Percentiles rank a stretch among this genome's conserved stretches.
Conservation (phyloP, 2,329 filamentous ascomycete genomes). For the Neofusicoccum laricinum region DNA sequence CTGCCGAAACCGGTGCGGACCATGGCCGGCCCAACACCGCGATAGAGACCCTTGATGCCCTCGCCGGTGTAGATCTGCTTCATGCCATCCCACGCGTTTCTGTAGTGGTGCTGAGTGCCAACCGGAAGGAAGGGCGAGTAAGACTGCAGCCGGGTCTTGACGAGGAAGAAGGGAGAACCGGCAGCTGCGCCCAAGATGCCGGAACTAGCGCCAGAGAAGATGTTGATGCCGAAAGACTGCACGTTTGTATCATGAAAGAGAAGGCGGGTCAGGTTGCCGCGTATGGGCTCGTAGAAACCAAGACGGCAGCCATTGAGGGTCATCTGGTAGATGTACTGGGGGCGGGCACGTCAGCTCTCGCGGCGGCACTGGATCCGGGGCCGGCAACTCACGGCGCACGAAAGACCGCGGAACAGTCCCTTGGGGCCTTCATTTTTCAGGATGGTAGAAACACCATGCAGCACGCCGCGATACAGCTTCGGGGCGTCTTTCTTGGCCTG, state of each 20-base stretch:
- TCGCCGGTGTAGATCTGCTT: slow-evolving; percentile 74
- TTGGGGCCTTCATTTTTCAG: slow-evolving; percentile 82
- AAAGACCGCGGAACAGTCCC: slow-evolving; percentile 84
- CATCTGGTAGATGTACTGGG: slow-evolving; percentile 87
- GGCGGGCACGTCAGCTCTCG: slow-evolving; percentile 17
- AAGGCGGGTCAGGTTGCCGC: slow-evolving; percentile 64
- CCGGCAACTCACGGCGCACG: slow-evolving; percentile 62
- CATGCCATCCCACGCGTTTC: slow-evolving; percentile 79
- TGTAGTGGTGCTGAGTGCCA: slow-evolving; percentile 93
- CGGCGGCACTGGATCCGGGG: slow-evolving; percentile 1
- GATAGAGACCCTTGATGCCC: slow-evolving; percentile 78
- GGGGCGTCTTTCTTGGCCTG: slow-evolving; percentile 81
- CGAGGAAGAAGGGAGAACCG: slow-evolving; percentile 93
- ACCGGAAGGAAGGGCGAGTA: slow-evolving; percentile 90
- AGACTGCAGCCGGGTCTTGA: slow-evolving; percentile 94
- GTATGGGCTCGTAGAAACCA: slow-evolving; percentile 96
- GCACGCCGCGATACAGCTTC: slow-evolving; percentile 83
- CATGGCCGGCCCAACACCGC: slow-evolving; percentile 90
- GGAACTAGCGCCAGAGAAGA: slow-evolving; percentile 85
- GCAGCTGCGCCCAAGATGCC: slow-evolving; percentile 90
- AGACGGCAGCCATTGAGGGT: slow-evolving; percentile 94
- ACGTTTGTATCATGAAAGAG: slow-evolving; percentile 70
- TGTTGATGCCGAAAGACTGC: slow-evolving; percentile 87
- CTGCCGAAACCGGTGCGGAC: slow-evolving; percentile 93
- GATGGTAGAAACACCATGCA: slow-evolving; percentile 90